Evolutionary conservation across 2,329 filamentous ascomycete species (phyloP).

Genomic region (Parastagonospora avenae): DNA sequence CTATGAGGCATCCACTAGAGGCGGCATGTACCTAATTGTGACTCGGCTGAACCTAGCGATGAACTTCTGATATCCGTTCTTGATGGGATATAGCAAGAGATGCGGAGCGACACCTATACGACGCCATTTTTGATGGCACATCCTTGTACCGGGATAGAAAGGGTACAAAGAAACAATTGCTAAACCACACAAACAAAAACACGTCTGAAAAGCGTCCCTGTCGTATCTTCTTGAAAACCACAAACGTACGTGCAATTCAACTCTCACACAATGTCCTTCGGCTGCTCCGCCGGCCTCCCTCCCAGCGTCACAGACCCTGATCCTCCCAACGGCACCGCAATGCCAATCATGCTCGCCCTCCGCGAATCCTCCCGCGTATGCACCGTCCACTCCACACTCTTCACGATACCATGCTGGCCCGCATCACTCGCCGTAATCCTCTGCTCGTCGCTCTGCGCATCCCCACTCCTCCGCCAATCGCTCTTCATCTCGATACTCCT

Average conservation of each 20-base stretch:
- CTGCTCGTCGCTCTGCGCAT: constrained; percentile 27
- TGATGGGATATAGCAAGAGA: too few relatives aligned
- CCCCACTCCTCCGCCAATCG: constrained; percentile 16
- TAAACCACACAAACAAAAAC: neutral
- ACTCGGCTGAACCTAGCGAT: too few relatives aligned
- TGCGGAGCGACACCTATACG: too few relatives aligned
- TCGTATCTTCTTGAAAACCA: neutral
- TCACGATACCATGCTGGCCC: constrained; percentile 17
- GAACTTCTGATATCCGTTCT: too few relatives aligned
- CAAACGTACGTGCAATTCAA: neutral
- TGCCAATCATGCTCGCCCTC: neutral
- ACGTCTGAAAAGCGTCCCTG: neutral
- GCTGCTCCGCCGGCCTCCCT: constrained; percentile 9
- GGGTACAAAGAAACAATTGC: too few relatives aligned
- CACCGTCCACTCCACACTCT: constrained; percentile 29
- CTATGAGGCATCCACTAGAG: too few relatives aligned
- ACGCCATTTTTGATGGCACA: too few relatives aligned
- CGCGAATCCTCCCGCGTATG: constrained; percentile 3
- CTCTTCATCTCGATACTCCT: constrained; percentile 25
- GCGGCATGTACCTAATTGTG: too few relatives aligned
- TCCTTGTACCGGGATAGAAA: too few relatives aligned
- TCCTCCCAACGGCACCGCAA: neutral
- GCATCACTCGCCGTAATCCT: constrained; percentile 7
- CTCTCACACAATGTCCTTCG: constrained; percentile 13
- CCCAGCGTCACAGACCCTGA: neutral